phyloP scores from a whole-genome alignment of 306 rosid genomes.

The Elaeagnus macrophylla region DNA sequence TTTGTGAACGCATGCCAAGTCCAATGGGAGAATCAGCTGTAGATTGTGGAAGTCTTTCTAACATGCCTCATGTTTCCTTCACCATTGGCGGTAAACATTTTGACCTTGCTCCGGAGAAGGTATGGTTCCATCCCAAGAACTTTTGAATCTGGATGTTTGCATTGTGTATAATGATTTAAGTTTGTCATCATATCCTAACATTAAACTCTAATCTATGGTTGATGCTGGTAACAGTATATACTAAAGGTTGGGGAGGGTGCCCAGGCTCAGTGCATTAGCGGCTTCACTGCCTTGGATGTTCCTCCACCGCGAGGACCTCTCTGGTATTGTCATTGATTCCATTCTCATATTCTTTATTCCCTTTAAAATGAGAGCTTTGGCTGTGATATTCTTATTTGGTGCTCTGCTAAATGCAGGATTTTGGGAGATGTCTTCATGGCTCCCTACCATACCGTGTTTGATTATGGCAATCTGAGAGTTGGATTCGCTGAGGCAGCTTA shows the following conservation, averaged over 20 bases:
- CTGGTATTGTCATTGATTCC: slow-evolving; percentile 29
- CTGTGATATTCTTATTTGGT: background rate
- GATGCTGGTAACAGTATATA: slow-evolving; percentile 29
- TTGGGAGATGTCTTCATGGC: slow-evolving; percentile 59
- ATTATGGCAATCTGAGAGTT: slow-evolving; percentile 31
- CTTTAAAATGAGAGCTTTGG: background rate
- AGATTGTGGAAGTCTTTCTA: slow-evolving; percentile 38
- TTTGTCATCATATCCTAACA: background rate
- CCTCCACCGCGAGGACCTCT: slow-evolving; percentile 63
- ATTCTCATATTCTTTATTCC: background rate
- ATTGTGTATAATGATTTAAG: no score
- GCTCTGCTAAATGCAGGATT: slow-evolving; percentile 33
- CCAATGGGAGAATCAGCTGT: slow-evolving; percentile 54
- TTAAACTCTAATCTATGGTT: background rate
- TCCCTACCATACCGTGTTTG: slow-evolving; percentile 41
- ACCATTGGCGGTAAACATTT: slow-evolving; percentile 49
- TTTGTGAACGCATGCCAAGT: slow-evolving; percentile 36
- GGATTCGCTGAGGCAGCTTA: slow-evolving; percentile 48
- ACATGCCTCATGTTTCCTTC: slow-evolving; percentile 44
- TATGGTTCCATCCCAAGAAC: slow-evolving; percentile 6
- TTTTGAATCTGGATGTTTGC: background rate
- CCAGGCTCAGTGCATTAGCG: slow-evolving; percentile 50
- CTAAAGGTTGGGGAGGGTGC: slow-evolving; percentile 46
- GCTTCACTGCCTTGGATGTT: slow-evolving; percentile 45
- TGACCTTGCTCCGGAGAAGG: slow-evolving; percentile 56